Evolutionary conservation across 352 stramenopile genomes (phyloP), one percentile per base, ranked within the genome.

Genomic region (Phytopythium oedochilum): DNA sequence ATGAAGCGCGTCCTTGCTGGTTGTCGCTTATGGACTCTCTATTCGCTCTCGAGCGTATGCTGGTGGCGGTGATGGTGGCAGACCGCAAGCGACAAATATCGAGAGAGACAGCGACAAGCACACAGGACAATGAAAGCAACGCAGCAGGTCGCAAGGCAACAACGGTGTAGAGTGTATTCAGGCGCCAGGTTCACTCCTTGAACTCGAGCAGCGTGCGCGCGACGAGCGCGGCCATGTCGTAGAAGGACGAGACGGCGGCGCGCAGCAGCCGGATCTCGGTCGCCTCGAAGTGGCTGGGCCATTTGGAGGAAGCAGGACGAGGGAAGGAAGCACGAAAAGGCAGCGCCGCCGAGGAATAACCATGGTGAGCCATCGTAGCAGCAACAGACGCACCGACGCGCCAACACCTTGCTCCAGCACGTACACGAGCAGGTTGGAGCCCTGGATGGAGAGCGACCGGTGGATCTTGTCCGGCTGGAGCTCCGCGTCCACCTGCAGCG

Each of bases 401-500:
- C n/a, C 8, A 15, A n/a, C 38, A 42, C 12, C 26, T n/a, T n/a
- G n/a, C n/a, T n/a, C n/a, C n/a, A n/a, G 36, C 5, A 83, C 82
- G 50, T 86, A 95, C 85, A 83, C 75, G 53, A 80, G 68, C 20
- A 95, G 75, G 42, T 87, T 69, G 9, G 55, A 49, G 64, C 63
- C 85, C 25, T 92, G 61, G 12, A 90, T 70, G 17, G 64, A 71
- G 25, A 95, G 68, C 42, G 70, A 74, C 51, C 81, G 83, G 63
- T 85, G 73, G 63, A 95, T 93, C 59, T 95, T 95, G 25, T 91
- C 81, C 0, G 85, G 85, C 53, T 92, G 84, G 47, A 95, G 81
- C 70, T 95, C 85, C 29, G 76, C 75, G 66, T 95, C 85, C n/a
- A 95, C 85, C 60, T 88, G 71, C n/a, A 95, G 75, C 54, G 80